A percentile compares a stretch with the other conserved stretches of the same genome.
Conservation (phyloP, 2,329 filamentous ascomycete species). For the Aspergillus thermomutatus region DNA sequence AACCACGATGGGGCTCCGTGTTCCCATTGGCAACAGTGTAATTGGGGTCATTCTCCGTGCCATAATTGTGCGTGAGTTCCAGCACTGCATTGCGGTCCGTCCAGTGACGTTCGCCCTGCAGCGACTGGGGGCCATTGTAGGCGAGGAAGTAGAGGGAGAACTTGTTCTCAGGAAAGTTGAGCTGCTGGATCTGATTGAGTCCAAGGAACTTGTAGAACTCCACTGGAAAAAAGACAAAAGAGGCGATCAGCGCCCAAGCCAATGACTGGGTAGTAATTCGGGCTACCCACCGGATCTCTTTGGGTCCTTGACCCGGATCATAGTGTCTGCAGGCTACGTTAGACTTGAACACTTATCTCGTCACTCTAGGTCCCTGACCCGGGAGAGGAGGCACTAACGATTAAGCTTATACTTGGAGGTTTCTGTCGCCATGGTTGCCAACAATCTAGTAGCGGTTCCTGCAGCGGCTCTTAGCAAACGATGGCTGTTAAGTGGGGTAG, state of each 20-base stretch:
- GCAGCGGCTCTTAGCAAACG: slow-evolving; percentile 10
- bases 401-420: slow-evolving; percentile 63
- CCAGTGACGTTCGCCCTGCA: slow-evolving; percentile 71
- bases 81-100: slow-evolving; percentile 84
- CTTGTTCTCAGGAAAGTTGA: slow-evolving; percentile 79
- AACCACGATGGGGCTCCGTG: slow-evolving; percentile 76
- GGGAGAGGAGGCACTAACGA: slow-evolving; percentile 44
- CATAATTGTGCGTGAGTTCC: slow-evolving; percentile 81
- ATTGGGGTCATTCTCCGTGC: slow-evolving; percentile 77
- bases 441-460: slow-evolving; percentile 24
- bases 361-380: neutral
- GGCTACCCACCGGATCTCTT: slow-evolving; percentile 64
- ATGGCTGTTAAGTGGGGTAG: slow-evolving; percentile 6
- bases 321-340: slow-evolving; percentile 44
- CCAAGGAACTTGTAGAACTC: slow-evolving; percentile 94
- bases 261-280: neutral
- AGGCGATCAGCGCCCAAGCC: neutral
- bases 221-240: slow-evolving; percentile 47
- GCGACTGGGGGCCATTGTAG: slow-evolving; percentile 73
- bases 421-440: slow-evolving; percentile 55
- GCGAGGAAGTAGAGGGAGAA: slow-evolving; percentile 96
- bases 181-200: slow-evolving; percentile 76
- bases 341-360: slow-evolving; percentile 4
- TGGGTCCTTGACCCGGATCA: slow-evolving; percentile 93
- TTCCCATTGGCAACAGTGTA: slow-evolving; percentile 88